Conservation (phyloP, 2,329 filamentous ascomycete species). For the Pseudogymnoascus sp. region DNA sequence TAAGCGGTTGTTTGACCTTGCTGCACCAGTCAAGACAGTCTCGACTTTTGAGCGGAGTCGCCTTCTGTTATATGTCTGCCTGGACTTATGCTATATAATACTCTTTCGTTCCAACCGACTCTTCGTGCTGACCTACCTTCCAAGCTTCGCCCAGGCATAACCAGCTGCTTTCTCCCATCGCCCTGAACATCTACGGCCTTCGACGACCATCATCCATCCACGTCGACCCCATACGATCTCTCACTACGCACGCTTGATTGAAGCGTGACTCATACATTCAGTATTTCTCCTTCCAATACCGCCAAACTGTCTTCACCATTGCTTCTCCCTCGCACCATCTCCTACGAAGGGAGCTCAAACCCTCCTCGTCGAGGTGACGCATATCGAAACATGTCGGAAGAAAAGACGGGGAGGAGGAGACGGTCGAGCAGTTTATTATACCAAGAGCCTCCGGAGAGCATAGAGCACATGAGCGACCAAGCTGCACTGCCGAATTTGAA, state of each 20-base stretch:
- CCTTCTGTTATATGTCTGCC: slow-evolving; percentile 3
- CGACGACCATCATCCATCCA: neutral
- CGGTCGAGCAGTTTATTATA: slow-evolving; percentile 97
- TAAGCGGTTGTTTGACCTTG: slow-evolving; percentile 6
- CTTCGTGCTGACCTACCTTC: neutral
- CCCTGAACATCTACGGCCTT: neutral
- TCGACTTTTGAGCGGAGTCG: neutral
- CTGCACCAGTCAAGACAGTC: slow-evolving; percentile 3
- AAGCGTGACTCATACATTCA: slow-evolving; percentile 21
- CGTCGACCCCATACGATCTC: neutral
- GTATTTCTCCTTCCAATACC: slow-evolving; percentile 51
- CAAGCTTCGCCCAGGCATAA: slow-evolving; percentile 1
- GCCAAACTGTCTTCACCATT: slow-evolving; percentile 92
- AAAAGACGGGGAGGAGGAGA: slow-evolving; percentile 68
- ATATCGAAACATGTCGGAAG: slow-evolving; percentile 46
- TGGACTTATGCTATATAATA: neutral
- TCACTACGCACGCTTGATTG: neutral
- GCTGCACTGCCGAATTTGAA: slow-evolving; percentile 91
- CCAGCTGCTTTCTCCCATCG: neutral
- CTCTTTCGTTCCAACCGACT: neutral
- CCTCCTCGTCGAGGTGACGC: slow-evolving; percentile 50
- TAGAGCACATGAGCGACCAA: slow-evolving; percentile 97
- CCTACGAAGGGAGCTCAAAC: slow-evolving; percentile 77
- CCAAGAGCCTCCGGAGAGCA: slow-evolving; percentile 89
- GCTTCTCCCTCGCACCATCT: slow-evolving; percentile 80